phyloP scores from a whole-genome alignment of 2,329 filamentous ascomycete genomes.

The Grosmannia serpens region DNA sequence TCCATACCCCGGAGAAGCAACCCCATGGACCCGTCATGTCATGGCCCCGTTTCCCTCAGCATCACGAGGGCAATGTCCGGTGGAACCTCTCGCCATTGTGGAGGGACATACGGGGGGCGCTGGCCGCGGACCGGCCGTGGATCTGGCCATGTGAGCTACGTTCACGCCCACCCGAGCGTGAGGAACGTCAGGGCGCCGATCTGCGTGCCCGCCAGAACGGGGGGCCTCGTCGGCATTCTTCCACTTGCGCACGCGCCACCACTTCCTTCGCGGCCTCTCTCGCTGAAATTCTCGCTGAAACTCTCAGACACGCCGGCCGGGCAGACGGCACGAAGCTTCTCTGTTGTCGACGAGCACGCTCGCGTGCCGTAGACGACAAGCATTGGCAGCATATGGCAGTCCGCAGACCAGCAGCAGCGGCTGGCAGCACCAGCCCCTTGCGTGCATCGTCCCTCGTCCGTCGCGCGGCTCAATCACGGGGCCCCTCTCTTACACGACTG shows the following conservation, averaged over 20 bases:
- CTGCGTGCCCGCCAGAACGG: neutral
- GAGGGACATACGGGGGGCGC: neutral
- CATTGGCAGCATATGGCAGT: too few relatives aligned
- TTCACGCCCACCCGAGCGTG: neutral
- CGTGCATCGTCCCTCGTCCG: too few relatives aligned
- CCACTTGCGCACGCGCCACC: neutral
- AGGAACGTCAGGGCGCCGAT: neutral
- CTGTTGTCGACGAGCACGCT: too few relatives aligned
- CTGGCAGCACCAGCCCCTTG: too few relatives aligned
- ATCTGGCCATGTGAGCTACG: neutral
- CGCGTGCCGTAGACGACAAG: too few relatives aligned
- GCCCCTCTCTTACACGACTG: too few relatives aligned
- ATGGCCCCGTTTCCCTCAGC: neutral
- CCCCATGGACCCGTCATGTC: neutral
- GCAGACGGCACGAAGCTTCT: neutral
- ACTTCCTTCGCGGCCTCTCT: neutral
- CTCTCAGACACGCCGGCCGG: neutral
- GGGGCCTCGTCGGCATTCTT: neutral
- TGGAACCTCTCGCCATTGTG: neutral
- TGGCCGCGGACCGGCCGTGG: neutral
- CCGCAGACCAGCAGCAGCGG: too few relatives aligned
- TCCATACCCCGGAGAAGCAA: neutral
- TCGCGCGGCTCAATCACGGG: too few relatives aligned
- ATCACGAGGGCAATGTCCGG: neutral
- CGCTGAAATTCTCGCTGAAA: neutral